Base-by-base conservation (phyloP, 345 rosid genomes). In the Gossypium longicalyx region DNA sequence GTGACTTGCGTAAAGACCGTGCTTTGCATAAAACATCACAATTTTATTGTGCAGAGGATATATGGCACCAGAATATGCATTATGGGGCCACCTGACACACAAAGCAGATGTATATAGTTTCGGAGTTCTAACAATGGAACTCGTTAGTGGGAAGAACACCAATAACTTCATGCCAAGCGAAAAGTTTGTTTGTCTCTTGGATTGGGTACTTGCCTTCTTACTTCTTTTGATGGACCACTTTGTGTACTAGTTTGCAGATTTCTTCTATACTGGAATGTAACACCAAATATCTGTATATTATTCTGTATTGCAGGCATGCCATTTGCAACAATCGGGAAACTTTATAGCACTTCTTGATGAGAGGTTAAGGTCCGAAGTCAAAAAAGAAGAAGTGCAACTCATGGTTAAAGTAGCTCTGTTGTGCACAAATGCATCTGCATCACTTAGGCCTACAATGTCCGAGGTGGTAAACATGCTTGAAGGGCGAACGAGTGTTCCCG, bases 71-170 rank as follows among this genome's bases (percentile, higher is more conserved):
- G 89, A 89, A 72, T 89, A 89, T 58, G 93, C 91, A 70, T 52
- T 87, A 16, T 84, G 90, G 90, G 91, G 93, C 71, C 76, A 86
- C 77, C 75, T 89, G 64, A 79, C 81, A 12, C 77, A 83, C 73
- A 89, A 89, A 77, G 91, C 91, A 64, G 91, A 89, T 79, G 89
- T 89, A 11, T 89, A 89, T 54, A 89, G 91, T 72, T 89, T 81
- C 19, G 91, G 93, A 5, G 77, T 87, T 53, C 83, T 89, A 74
- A 83, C 81, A 56, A 62, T 86, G 77, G 93, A 89, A 82, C 80
- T 89, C 11, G 84, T 85, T 13, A 75, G 82, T 56, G 91, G 91
- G 70, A 78, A 86, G 77, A 84, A 61, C 79, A 87, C 81, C 70
- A 83, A 73, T 74, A 84, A 77, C 62, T 83, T 80, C 64, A 71